phyloP scores from a whole-genome alignment of 2,329 filamentous ascomycete genomes.

The Neonectria punicea region DNA sequence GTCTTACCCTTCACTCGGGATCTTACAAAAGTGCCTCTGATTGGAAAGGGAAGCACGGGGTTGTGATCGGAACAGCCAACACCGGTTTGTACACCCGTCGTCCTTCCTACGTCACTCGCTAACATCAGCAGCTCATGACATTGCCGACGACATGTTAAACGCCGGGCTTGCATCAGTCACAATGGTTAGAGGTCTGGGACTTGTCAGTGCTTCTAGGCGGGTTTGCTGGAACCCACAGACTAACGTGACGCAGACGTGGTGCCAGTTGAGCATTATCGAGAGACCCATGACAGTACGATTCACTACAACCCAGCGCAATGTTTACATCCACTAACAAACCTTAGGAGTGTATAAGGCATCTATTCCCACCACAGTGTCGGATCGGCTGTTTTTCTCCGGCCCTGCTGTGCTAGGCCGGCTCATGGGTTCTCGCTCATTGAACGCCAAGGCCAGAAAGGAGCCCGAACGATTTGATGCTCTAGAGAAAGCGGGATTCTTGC shows the following conservation, averaged over 20 bases:
- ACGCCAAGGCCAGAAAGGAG: not conserved
- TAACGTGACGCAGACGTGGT: not conserved
- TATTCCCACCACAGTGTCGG: not conserved
- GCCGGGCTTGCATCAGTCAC: not conserved
- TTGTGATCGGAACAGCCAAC: not conserved
- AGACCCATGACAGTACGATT: not conserved
- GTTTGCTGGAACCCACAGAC: not conserved
- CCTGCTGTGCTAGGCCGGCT: not conserved
- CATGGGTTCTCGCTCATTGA: not conserved
- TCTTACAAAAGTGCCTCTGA: not conserved
- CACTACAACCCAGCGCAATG: not conserved
- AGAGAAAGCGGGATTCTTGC: not conserved
- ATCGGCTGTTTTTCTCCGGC: not conserved
- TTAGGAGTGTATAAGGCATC: not conserved
- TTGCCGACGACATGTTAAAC: not conserved
- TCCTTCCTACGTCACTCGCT: not conserved
- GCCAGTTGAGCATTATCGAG: not conserved
- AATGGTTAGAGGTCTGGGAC: not conserved
- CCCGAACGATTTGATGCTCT: not conserved
- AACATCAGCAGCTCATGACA: not conserved
- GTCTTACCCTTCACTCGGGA: not conserved
- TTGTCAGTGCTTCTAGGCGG: not conserved
- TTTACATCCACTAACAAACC: not conserved
- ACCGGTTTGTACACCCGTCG: not conserved
- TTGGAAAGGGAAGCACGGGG: not conserved